Evolutionary conservation across 164 flowering plant species (phyloP).

Genomic region (Chimonanthus praecox): DNA sequence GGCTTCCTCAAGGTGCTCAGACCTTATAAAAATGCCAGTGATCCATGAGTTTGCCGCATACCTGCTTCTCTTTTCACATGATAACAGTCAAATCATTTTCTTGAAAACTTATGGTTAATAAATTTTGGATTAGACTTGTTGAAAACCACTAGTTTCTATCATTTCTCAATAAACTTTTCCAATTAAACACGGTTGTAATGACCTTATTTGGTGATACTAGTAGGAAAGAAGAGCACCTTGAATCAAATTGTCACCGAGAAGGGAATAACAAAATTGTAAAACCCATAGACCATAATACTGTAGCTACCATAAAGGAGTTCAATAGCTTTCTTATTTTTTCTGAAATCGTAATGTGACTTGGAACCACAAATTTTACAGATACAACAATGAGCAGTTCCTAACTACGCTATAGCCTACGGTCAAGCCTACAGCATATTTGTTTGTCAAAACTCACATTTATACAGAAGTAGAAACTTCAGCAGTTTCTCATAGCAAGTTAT

Average conservation of each 20-base stretch:
- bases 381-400: no score
- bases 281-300: no score
- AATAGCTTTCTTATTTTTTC: no score
- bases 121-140: not conserved
- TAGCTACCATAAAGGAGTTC: no score
- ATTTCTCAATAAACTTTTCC: not conserved
- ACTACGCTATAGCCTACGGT: no score
- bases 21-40: not conserved
- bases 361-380: no score
- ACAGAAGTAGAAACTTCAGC: not conserved
- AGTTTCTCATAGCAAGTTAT: not conserved
- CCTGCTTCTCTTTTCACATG: not conserved
- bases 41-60: not conserved
- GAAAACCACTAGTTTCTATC: not conserved
- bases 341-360: no score
- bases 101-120: not conserved
- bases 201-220: no score
- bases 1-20: no score
- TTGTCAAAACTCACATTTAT: not conserved
- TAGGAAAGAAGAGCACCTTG: no score
- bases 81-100: not conserved
- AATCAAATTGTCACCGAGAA: not conserved
- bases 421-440: not conserved
- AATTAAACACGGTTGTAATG: no score
- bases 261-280: no score